Base-by-base conservation (phyloP, 163 green algal genomes). In the Prototheca cutis region DNA sequence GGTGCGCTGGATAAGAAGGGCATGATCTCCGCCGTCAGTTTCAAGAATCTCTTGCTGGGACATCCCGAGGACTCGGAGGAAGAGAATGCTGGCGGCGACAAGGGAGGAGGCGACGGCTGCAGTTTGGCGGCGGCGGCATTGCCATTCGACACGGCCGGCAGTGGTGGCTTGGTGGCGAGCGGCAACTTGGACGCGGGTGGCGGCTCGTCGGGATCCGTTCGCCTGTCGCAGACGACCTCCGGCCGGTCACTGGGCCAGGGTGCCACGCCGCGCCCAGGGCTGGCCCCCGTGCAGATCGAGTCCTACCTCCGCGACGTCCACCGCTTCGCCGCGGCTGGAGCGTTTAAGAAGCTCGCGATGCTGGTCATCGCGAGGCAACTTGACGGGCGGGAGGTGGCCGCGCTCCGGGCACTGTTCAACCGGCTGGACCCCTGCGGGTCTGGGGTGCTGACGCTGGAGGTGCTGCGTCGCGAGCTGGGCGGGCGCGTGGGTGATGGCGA, bases 291-390 rank as follows among this genome's bases (percentile, higher is more conserved):
- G 55, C 32, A 64, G 36, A 58, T 63, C 45, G 57, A 70, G 34
- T 31, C 29, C 2, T 65, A 58, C 47, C 34, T 64, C 40, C 48
- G 52, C 19, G 54, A 63, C 13, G 55, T 65, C 48, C 63, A 60
- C 34, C 55, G 62, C 55, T 66, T 71, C 18, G 55, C 61, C 3
- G 51, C 10, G 0, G 57, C 48, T 49, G 55, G 34, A 30, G 28
- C 47, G 49, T 59, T 70, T 39, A 65, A 65, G 52, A 56, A 62
- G 57, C 64, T 71, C 31, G 64, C 64, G 24, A 66, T 65, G 64
- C 58, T 71, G 31, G 59, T 71, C 24, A 58, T 66, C 27, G 64
- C 64, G 10, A 49, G 51, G 6, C 47, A 61, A 36, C 58, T 65
- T 39, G 47, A 61, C 19, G 32, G 47, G 2, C 29, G 31, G 13